phyloP scores from a whole-genome alignment of 805 yeast species.

The Saturnispora serradocipensis region DNA sequence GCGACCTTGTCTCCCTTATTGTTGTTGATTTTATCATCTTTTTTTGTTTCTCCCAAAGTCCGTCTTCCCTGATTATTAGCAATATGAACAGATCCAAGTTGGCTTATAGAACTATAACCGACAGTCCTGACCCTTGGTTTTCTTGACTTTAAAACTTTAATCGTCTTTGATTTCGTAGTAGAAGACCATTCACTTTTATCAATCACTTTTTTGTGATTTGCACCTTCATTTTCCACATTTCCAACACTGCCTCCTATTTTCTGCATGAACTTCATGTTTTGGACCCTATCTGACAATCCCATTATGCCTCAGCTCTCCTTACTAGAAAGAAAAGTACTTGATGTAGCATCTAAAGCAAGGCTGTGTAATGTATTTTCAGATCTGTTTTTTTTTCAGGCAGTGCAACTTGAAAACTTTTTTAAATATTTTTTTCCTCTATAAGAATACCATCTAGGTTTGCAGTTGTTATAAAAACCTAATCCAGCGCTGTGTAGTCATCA shows the following conservation, averaged over 20 bases:
- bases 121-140: slow-evolving; percentile 17
- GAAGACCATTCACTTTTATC: slow-evolving; percentile 48
- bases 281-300: slow-evolving; percentile 35
- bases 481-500: slow-evolving; percentile 17
- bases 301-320: background rate
- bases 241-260: slow-evolving; percentile 26
- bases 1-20: background rate
- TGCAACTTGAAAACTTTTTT: background rate
- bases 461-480: background rate
- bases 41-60: slow-evolving; percentile 1
- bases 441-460: background rate
- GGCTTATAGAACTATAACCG: slow-evolving; percentile 23
- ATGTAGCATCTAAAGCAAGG: background rate
- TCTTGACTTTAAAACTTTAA: slow-evolving; percentile 16
- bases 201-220: slow-evolving; percentile 29
- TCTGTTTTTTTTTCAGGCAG: slow-evolving; percentile 2
- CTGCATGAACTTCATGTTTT: slow-evolving; percentile 76
- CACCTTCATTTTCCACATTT: slow-evolving; percentile 25
- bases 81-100: slow-evolving; percentile 5
- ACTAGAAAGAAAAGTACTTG: background rate
- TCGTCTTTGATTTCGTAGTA: slow-evolving; percentile 25
- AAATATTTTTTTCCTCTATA: background rate
- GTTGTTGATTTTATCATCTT: background rate
- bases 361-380: slow-evolving; percentile 1
- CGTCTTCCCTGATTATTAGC: background rate